These are phyloP conservation scores for Colletotrichum sp. DNA, from an alignment of 2,329 filamentous ascomycete genomes.

Conservation along the genomic window DNA sequence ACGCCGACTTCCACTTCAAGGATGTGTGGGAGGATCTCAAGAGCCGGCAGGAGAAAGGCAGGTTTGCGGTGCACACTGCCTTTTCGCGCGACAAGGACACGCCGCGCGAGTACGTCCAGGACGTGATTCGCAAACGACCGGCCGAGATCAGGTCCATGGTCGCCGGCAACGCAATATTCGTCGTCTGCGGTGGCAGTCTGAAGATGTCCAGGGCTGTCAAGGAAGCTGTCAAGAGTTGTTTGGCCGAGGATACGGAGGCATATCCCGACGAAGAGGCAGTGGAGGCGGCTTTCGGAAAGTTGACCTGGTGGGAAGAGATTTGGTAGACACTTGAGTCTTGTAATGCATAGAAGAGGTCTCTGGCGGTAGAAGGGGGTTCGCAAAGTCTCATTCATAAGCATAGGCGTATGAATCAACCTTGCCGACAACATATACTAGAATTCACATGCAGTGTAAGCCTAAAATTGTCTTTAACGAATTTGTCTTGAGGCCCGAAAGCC, in stretches of 20 bases:
- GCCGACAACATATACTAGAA: not conserved
- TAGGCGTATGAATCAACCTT: not conserved
- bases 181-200: constrained; percentile 61
- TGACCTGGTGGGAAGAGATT: constrained; percentile 63
- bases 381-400: not conserved
- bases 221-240: constrained; percentile 52
- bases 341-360: not conserved
- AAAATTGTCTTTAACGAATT: not conserved
- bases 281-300: constrained; percentile 37
- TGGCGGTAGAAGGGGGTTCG: not conserved
- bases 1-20: constrained; percentile 81
- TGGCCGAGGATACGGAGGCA: constrained; percentile 41
- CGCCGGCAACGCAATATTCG: constrained; percentile 47
- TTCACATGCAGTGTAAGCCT: not conserved
- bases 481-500: not conserved
- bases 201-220: constrained; percentile 64
- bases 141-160: constrained; percentile 40
- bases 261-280: constrained; percentile 38
- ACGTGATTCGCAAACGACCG: constrained; percentile 52
- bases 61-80: constrained; percentile 41
- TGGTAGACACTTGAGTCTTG: constrained; percentile 43
- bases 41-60: not conserved
- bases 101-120: constrained; percentile 62
- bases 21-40: constrained; percentile 68
- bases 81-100: constrained; percentile 51